Percentiles rank a stretch among this genome's conserved stretches.
These are phyloP conservation scores for Cymbidium sinense DNA, from an alignment of 106 monocot genomes.

Conservation along the genomic window DNA sequence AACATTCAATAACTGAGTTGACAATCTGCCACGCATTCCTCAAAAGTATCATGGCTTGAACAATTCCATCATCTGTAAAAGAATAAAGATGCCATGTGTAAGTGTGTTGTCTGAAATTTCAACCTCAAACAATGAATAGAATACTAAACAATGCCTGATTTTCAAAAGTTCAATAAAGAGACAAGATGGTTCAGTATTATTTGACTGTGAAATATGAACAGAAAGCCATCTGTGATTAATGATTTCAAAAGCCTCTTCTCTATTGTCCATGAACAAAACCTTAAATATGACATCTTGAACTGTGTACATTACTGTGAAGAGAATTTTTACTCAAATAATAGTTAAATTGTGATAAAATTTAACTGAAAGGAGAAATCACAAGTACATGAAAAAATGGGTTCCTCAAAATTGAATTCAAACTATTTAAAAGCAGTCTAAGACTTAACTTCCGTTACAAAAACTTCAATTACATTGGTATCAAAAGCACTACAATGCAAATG, in stretches of 20 bases:
- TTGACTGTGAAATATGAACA: neutral
- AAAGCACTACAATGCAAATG: no score
- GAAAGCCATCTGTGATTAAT: neutral
- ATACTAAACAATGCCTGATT: neutral
- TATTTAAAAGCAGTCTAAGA: no score
- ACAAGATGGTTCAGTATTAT: neutral
- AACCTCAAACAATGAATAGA: neutral
- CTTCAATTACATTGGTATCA: no score
- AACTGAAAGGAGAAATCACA: no score
- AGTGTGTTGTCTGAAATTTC: neutral
- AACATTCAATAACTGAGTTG: constrained; percentile 64
- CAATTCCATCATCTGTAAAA: neutral
- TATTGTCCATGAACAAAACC: neutral
- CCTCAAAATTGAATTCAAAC: no score
- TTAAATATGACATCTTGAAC: no score
- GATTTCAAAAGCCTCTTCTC: neutral
- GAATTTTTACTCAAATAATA: no score
- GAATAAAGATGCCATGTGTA: neutral
- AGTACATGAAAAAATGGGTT: no score
- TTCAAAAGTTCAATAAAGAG: neutral
- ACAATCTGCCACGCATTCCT: constrained; percentile 44
- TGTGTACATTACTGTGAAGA: no score
- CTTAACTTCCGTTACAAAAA: no score
- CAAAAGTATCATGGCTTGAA: constrained; percentile 8
- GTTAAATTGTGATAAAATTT: no score